Evolutionary conservation across 2,329 filamentous ascomycete species (phyloP).

Genomic region (Camillea tinctor): DNA sequence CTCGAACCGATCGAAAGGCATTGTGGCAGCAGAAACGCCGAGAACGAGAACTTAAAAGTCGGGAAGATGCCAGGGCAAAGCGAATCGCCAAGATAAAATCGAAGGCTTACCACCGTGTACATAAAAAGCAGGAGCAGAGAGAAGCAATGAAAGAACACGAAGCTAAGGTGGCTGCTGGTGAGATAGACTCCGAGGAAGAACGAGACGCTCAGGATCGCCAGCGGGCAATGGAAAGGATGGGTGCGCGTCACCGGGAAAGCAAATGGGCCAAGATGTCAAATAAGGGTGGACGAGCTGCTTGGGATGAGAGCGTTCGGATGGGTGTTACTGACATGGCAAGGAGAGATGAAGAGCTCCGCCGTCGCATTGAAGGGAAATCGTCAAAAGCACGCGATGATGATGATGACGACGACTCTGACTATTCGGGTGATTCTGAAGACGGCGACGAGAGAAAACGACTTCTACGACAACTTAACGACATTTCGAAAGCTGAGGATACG

Average conservation of each 20-base stretch:
- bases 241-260: constrained; percentile 80
- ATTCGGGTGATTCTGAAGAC: constrained; percentile 57
- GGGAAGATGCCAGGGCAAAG: constrained; percentile 84
- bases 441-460: constrained; percentile 47
- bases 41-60: constrained; percentile 80
- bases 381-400: constrained; percentile 31
- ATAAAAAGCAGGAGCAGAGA: constrained; percentile 69
- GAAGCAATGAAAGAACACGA: constrained; percentile 53
- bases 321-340: constrained; percentile 79
- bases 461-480: constrained; percentile 47
- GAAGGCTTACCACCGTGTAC: constrained; percentile 88
- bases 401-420: constrained; percentile 51
- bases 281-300: constrained; percentile 74
- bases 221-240: constrained; percentile 81
- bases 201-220: constrained; percentile 66
- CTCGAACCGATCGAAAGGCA: constrained; percentile 69
- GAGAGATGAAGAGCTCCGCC: constrained; percentile 77
- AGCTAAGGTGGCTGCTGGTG: constrained; percentile 55
- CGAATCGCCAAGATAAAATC: constrained; percentile 99
- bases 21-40: constrained; percentile 73
- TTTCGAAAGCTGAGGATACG: constrained; percentile 47
- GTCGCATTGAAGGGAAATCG: constrained; percentile 71
- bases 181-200: constrained; percentile 64
- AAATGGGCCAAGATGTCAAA: constrained; percentile 89
- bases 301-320: constrained; percentile 83